These are phyloP conservation scores for Cercospora canescens DNA, from an alignment of 2,329 filamentous ascomycete genomes.

Conservation along the genomic window DNA sequence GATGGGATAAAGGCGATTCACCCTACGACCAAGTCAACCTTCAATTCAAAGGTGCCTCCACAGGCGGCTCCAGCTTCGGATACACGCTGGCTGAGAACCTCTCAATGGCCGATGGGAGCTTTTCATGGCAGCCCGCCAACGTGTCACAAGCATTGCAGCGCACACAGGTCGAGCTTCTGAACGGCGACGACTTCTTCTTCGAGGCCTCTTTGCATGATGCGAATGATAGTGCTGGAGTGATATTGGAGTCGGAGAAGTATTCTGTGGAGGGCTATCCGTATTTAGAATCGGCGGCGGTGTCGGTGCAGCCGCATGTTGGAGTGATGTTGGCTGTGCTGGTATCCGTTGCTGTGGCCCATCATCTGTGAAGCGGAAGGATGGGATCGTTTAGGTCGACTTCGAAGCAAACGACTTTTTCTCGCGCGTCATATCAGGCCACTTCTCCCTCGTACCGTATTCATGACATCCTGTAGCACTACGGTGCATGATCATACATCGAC, in stretches of 20 bases:
- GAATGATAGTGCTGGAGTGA: background rate
- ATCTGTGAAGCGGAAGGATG: background rate
- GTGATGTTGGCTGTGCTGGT: background rate
- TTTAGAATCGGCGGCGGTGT: background rate
- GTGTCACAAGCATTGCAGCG: constrained; percentile 5
- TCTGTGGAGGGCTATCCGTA: background rate
- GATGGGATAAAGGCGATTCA: background rate
- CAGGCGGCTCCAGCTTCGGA: background rate
- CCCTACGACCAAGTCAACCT: background rate
- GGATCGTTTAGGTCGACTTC: background rate
- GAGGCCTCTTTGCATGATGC: background rate
- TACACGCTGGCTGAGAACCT: background rate
- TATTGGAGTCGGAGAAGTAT: background rate
- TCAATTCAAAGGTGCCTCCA: background rate
- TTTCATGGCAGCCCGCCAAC: constrained; percentile 1
- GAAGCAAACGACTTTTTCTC: background rate
- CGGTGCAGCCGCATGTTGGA: background rate
- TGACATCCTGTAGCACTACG: background rate
- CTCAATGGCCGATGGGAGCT: background rate
- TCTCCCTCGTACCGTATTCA: background rate
- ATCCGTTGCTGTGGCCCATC: background rate
- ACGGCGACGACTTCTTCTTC: background rate
- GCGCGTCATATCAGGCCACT: background rate
- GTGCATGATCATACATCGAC: too few relatives aligned
- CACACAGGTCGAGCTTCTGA: background rate